A percentile compares a stretch with the other conserved stretches of the same genome.
Conservation (phyloP, 345 rosid genomes). For the Conringia planisiliqua region DNA sequence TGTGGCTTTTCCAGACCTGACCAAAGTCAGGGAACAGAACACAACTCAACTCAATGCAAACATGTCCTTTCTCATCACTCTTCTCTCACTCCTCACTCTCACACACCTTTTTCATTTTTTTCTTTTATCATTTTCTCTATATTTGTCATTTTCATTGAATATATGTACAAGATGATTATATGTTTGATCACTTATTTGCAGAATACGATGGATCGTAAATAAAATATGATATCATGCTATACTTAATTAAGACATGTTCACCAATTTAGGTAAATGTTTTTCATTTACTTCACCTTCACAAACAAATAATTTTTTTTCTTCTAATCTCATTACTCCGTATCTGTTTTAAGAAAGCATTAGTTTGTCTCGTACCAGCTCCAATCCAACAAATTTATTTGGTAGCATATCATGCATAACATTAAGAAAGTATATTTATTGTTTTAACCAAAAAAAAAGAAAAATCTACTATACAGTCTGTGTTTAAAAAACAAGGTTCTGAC, state of each 20-base stretch:
- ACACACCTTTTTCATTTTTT: neutral
- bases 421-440: neutral
- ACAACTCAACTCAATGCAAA: slow-evolving; percentile 19
- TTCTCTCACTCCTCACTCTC: neutral
- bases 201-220: neutral
- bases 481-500: neutral
- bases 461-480: neutral
- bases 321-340: too few species aligned
- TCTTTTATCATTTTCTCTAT: neutral
- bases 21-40: slow-evolving; percentile 26
- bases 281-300: too few species aligned
- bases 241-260: too few species aligned
- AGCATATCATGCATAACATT: too few species aligned
- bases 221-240: too few species aligned
- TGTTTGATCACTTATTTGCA: neutral
- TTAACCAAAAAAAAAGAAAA: too few species aligned
- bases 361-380: too few species aligned
- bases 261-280: too few species aligned
- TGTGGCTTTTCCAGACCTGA: slow-evolving; percentile 32
- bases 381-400: too few species aligned
- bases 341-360: too few species aligned
- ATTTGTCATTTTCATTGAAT: neutral
- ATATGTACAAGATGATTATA: neutral
- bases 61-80: slow-evolving; percentile 20
- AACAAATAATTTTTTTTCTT: too few species aligned